Evolutionary conservation across 306 rosid genomes (phyloP).

Genomic region (Psophocarpus tetragonolobus): DNA sequence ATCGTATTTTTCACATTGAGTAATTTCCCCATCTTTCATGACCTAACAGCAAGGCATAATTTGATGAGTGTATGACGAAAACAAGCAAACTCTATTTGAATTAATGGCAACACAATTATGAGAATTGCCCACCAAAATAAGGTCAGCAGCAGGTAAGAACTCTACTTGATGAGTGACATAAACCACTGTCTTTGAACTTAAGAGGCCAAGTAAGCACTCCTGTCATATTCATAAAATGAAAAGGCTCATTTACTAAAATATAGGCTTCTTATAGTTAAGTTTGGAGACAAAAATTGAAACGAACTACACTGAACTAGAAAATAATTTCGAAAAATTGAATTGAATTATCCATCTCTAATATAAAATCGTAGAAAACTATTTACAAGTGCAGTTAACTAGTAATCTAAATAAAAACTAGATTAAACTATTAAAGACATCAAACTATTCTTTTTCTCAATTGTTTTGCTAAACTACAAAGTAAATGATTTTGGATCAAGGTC

Average conservation of each 20-base stretch:
- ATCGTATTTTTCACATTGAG: constrained; percentile 61
- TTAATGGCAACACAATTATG: background rate
- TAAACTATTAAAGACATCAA: no score
- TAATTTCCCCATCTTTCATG: constrained; percentile 64
- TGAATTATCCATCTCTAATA: no score
- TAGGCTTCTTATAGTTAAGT: no score
- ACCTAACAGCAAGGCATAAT: constrained; percentile 44
- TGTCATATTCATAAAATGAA: constrained; percentile 27
- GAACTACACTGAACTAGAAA: no score
- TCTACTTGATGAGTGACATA: constrained; percentile 87
- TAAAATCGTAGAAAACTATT: no score
- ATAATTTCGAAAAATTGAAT: no score
- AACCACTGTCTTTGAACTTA: constrained; percentile 66
- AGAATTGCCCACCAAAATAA: constrained; percentile 56
- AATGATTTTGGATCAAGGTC: no score
- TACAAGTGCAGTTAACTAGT: no score
- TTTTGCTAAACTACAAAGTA: no score
- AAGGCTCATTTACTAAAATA: background rate
- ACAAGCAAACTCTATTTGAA: background rate
- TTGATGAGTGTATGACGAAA: background rate
- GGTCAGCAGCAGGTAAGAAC: constrained; percentile 71
- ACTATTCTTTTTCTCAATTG: no score
- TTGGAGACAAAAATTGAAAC: no score
- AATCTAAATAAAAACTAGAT: no score
- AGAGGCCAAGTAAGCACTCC: constrained; percentile 66